Conservation (phyloP, 2,329 filamentous ascomycete species). For the Dothideomycetes sp. region DNA sequence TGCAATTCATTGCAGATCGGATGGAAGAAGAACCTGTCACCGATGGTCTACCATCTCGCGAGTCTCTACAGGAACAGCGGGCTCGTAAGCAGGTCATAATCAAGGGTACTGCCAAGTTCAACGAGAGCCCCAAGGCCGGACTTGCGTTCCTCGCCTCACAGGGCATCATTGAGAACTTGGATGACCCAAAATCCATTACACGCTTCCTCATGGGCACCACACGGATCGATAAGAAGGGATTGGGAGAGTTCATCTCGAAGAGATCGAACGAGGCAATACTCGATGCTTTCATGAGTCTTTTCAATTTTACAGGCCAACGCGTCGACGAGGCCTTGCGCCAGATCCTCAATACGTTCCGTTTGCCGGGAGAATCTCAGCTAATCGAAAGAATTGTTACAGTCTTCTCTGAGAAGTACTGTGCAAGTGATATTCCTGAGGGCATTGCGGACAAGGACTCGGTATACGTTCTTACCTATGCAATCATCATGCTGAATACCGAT, state of each 20-base stretch:
- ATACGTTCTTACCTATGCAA: constrained; percentile 86
- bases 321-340: constrained; percentile 83
- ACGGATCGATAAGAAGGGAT: constrained; percentile 75
- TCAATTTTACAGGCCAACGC: constrained; percentile 76
- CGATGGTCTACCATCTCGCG: constrained; percentile 57
- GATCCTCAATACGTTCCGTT: constrained; percentile 81
- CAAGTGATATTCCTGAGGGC: constrained; percentile 56
- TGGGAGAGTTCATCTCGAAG: constrained; percentile 91
- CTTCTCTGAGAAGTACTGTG: constrained; percentile 78
- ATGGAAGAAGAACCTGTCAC: constrained; percentile 57
- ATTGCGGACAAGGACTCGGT: constrained; percentile 79
- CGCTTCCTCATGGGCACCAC: constrained; percentile 79
- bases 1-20: constrained; percentile 84
- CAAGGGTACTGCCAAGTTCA: constrained; percentile 80
- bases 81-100: constrained; percentile 80
- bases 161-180: constrained; percentile 68
- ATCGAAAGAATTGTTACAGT: constrained; percentile 86
- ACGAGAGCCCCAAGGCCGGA: constrained; percentile 84
- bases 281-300: constrained; percentile 71
- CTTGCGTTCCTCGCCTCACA: constrained; percentile 76
- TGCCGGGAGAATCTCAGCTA: constrained; percentile 84
- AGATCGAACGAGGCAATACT: constrained; percentile 77
- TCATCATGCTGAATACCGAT: constrained; percentile 96
- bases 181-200: constrained; percentile 69
- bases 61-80: constrained; percentile 57